Percentiles rank a stretch among this genome's conserved stretches.
Evolutionary conservation across 352 stramenopile species (phyloP).

Genomic region (Pythium scleroteichum): DNA sequence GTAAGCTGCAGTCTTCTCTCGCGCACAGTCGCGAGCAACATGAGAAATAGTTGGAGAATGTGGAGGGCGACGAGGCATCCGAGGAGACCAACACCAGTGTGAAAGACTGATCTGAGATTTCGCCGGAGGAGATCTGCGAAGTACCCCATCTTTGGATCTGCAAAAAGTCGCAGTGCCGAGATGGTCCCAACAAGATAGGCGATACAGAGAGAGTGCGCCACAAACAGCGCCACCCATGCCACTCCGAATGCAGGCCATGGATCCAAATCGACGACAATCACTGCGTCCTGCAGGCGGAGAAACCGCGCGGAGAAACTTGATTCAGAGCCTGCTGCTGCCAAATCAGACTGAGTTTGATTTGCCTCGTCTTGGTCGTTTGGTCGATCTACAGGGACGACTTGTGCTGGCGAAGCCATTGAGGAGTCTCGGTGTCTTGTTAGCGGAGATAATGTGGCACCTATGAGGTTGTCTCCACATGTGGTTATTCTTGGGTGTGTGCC

Average conservation of each 20-base stretch:
- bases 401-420: too few relatives aligned
- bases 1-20: neutral
- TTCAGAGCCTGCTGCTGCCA: too few relatives aligned
- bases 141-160: constrained; percentile 1
- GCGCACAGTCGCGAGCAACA: neutral
- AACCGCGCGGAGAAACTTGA: neutral
- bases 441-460: too few relatives aligned
- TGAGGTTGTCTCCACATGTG: too few relatives aligned
- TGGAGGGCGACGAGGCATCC: neutral
- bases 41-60: neutral
- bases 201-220: neutral
- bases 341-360: too few relatives aligned
- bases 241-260: constrained; percentile 3
- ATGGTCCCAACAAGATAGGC: neutral
- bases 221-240: constrained; percentile 2
- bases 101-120: neutral
- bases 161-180: neutral
- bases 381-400: too few relatives aligned
- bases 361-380: too few relatives aligned
- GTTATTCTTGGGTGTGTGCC: too few relatives aligned
- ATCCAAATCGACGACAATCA: constrained; percentile 4
- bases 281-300: neutral
- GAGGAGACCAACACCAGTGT: neutral
- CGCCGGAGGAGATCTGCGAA: constrained; percentile 4
- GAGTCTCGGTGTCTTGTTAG: too few relatives aligned